Base-by-base conservation (phyloP, 2,329 filamentous ascomycete genomes). In the Alternaria brassicicola region DNA sequence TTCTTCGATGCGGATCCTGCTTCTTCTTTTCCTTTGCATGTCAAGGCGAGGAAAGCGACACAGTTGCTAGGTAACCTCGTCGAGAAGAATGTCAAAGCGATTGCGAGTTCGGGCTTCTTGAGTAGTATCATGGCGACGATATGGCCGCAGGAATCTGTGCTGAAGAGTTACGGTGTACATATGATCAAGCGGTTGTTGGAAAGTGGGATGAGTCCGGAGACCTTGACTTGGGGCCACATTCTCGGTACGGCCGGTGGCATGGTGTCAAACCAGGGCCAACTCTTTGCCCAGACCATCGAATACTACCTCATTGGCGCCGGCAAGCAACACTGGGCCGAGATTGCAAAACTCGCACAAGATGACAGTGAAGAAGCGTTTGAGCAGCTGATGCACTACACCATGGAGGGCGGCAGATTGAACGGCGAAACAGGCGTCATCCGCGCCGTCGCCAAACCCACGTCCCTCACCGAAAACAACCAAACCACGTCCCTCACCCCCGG, bases 271-370 rank as follows among this genome's bases (percentile, higher is more conserved):
- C 85, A 87, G 66, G 84, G 82, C 7, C 84, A 86, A 57, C 79
- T 86, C 21, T 86, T 87, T 65, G 82, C 78, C 0, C 85, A 87
- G 62, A 83, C 80, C 25, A 70, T 88, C 47, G 85, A 87, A 65
- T 85, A 82, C 68, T 86, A 85, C 70, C 78, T 87, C 43, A 58
- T 68, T 2, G 81, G 82, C 31, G 79, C 80, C 19, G 84, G 83
- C 31, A 62, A 65, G n/a, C 64, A 77, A 33, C 79, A 85, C 70
- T 79, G 84, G 64, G 71, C 79, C 2, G 76, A 79, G 9, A 82
- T 86, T 38, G 79, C 82, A 35, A 68, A 73, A 2, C 75, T 86
- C 12, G 82, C 84, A 2, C 25, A 55, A 2, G 58, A 83, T 25
- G 70, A 76, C 35, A 65, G 80, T 76, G 35, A 78, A 67, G 35